Evolutionary conservation across 345 rosid genomes (phyloP).

Genomic region (Eutrema heterophyllum): DNA sequence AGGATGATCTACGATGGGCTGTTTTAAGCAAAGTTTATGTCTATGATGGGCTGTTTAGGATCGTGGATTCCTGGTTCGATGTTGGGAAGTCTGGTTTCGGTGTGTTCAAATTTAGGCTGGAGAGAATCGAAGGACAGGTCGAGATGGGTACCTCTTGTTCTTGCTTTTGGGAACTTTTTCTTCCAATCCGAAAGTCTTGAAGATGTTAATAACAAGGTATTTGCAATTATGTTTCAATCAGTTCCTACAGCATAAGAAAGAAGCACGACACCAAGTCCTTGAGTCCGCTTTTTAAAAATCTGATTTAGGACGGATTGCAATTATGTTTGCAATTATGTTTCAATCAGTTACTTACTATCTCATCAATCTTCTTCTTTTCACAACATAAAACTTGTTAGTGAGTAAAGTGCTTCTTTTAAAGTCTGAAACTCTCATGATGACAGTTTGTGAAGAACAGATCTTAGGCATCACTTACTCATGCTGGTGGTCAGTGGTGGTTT

Average conservation of each 20-base stretch:
- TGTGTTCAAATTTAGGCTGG: constrained; percentile 65
- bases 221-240: no score
- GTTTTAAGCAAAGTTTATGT: constrained; percentile 60
- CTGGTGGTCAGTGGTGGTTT: constrained; percentile 68
- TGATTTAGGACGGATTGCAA: constrained; percentile 44
- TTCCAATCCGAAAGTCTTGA: no score
- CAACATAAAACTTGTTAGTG: neutral
- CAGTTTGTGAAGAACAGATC: constrained; percentile 79
- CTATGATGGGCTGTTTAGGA: constrained; percentile 82
- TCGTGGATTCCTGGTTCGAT: constrained; percentile 84
- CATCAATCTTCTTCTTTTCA: neutral
- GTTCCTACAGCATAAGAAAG: no score
- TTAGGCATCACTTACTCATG: constrained; percentile 68
- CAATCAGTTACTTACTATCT: neutral
- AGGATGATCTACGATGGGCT: constrained; percentile 52
- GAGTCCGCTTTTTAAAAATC: neutral
- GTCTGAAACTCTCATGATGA: neutral
- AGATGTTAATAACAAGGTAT: no score
- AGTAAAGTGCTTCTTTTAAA: neutral
- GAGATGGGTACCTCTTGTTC: constrained; percentile 61
- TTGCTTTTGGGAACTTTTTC: no score
- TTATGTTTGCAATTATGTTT: constrained; percentile 39
- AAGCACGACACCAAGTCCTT: no score
- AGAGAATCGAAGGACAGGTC: constrained; percentile 73
- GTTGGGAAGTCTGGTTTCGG: constrained; percentile 91